Conservation (phyloP, 768 basidiomycete genomes). For the Psilocybe subaeruginosa region DNA sequence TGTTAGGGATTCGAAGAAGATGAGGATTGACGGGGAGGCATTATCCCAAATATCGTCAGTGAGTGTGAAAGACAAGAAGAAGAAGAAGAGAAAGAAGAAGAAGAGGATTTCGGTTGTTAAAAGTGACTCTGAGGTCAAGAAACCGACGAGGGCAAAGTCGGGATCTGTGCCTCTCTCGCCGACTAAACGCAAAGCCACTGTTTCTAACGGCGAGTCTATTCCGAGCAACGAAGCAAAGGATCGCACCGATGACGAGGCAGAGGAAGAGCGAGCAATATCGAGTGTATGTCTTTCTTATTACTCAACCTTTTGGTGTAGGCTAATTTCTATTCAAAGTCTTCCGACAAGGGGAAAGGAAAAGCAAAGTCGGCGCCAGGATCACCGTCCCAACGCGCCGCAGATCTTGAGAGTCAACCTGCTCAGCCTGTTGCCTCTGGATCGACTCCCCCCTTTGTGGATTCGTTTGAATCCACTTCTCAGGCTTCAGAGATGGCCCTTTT, state of each 20-base stretch:
- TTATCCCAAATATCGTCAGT: slow-evolving; percentile 11
- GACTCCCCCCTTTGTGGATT: slow-evolving; percentile 12
- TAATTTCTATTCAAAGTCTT: slow-evolving; percentile 21
- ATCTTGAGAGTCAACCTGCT: slow-evolving; percentile 6
- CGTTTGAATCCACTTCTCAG: slow-evolving; percentile 8
- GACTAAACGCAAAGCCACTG: not conserved
- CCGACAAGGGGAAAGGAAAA: slow-evolving; percentile 46
- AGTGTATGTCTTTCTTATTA: slow-evolving; percentile 22
- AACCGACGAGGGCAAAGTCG: slow-evolving; percentile 3
- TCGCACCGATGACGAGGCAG: not conserved
- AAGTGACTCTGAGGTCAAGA: slow-evolving; percentile 14
- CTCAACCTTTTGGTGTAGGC: not conserved
- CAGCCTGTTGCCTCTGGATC: slow-evolving; percentile 3
- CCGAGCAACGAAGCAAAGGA: not conserved
- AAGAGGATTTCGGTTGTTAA: slow-evolving; percentile 37
- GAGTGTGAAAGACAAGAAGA: slow-evolving; percentile 32
- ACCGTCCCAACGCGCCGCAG: slow-evolving; percentile 9
- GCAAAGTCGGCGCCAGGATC: slow-evolving; percentile 26
- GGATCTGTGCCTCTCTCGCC: slow-evolving; percentile 9
- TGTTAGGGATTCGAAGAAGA: slow-evolving; percentile 32
- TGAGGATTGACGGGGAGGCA: slow-evolving; percentile 27
- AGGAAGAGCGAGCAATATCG: slow-evolving; percentile 10
- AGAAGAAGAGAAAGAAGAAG: slow-evolving; percentile 39
- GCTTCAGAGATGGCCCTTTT: slow-evolving; percentile 39
- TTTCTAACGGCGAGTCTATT: not conserved